phyloP scores from a whole-genome alignment of 345 rosid genomes.

The Geranium rotundifolium region DNA sequence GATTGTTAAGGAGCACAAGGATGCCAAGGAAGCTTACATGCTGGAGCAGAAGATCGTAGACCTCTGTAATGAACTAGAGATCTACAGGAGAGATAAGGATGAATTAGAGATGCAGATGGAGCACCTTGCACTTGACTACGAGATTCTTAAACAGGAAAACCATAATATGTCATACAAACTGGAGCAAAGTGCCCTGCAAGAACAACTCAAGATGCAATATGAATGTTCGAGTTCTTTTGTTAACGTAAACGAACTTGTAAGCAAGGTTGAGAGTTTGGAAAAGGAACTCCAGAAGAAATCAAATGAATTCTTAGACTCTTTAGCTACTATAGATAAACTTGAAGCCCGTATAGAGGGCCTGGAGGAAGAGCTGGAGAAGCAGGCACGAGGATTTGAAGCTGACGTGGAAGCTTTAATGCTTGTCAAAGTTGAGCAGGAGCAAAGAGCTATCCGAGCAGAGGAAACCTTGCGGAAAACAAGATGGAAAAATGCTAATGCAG shows the following conservation, averaged over 20 bases:
- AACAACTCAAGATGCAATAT: constrained; percentile 29
- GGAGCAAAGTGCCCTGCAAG: constrained; percentile 35
- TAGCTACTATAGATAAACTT: constrained; percentile 15
- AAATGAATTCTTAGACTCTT: constrained; percentile 10
- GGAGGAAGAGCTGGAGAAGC: constrained; percentile 29
- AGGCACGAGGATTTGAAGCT: constrained; percentile 19
- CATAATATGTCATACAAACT: constrained; percentile 19
- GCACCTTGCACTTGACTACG: constrained; percentile 46
- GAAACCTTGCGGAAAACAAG: constrained; percentile 22
- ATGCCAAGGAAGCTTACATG: constrained; percentile 12
- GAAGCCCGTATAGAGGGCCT: constrained; percentile 16
- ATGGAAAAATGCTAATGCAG: constrained; percentile 22
- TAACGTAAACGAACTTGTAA: constrained; percentile 16
- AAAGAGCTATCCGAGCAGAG: constrained; percentile 36
- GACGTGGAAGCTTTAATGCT: constrained; percentile 19
- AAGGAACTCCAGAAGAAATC: constrained; percentile 8
- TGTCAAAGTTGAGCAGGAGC: constrained; percentile 27
- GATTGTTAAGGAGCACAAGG: constrained; percentile 28
- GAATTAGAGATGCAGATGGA: constrained; percentile 42
- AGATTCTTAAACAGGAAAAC: constrained; percentile 13
- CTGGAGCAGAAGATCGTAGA: constrained; percentile 24
- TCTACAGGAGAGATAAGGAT: constrained; percentile 30
- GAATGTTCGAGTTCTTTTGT: constrained; percentile 15
- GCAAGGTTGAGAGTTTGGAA: constrained; percentile 21
- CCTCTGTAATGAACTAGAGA: constrained; percentile 25